A percentile compares a stretch with the other conserved stretches of the same genome.
These are phyloP conservation scores for Xylaria sp. DNA, from an alignment of 2,329 filamentous ascomycete genomes.

Conservation along the genomic window DNA sequence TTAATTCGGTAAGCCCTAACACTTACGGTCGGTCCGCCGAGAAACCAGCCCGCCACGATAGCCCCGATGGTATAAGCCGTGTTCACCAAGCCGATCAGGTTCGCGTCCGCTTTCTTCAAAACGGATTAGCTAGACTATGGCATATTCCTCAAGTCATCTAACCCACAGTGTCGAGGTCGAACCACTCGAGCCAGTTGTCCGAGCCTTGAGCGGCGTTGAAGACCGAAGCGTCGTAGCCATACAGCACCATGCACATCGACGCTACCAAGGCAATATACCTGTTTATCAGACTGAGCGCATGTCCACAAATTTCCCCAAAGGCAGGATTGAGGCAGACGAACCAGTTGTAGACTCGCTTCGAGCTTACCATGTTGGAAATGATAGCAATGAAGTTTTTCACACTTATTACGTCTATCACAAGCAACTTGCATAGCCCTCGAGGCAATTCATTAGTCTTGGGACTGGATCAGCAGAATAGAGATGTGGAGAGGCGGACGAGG, in stretches of 20 bases:
- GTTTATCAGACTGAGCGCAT: slow-evolving; percentile 2
- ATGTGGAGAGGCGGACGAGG: not conserved
- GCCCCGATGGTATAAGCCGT: slow-evolving; percentile 73
- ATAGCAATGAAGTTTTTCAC: not conserved
- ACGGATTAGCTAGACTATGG: not conserved
- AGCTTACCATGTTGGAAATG: slow-evolving; percentile 37
- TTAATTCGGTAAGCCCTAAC: not conserved
- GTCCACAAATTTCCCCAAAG: slow-evolving; percentile 3
- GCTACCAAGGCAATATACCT: slow-evolving; percentile 72
- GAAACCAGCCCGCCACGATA: slow-evolving; percentile 70
- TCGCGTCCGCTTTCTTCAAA: slow-evolving; percentile 43
- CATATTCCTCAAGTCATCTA: not conserved
- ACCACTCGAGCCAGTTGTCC: slow-evolving; percentile 66
- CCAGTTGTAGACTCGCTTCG: slow-evolving; percentile 51
- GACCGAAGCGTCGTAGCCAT: slow-evolving; percentile 74
- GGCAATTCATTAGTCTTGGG: not conserved
- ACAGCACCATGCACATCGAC: slow-evolving; percentile 74
- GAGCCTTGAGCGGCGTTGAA: slow-evolving; percentile 74
- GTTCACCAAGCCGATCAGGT: slow-evolving; percentile 58
- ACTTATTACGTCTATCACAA: not conserved
- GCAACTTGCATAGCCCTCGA: not conserved
- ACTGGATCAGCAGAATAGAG: not conserved
- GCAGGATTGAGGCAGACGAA: slow-evolving; percentile 24
- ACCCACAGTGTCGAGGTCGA: slow-evolving; percentile 50
- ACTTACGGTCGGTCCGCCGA: slow-evolving; percentile 62